These are phyloP conservation scores for Nitzschia palea DNA, from an alignment of 108 stramenopile species.

Conservation along the genomic window DNA sequence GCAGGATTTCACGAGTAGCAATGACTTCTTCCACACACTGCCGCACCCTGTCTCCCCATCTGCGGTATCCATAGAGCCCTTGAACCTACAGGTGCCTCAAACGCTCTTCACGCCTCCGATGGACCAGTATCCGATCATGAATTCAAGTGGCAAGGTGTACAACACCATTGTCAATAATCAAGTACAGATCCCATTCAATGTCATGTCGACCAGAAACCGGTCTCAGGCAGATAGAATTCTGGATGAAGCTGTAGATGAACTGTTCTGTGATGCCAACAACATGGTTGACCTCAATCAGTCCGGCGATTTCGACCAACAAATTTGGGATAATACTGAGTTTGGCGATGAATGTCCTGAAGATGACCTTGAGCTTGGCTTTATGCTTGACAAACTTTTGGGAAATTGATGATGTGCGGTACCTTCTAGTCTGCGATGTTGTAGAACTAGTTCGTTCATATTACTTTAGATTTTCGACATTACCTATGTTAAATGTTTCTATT, in stretches of 20 bases:
- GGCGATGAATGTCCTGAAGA: constrained; percentile 1
- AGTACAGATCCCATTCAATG: not conserved
- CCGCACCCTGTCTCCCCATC: not conserved
- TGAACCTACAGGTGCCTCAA: not conserved
- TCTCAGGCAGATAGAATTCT: constrained; percentile 20
- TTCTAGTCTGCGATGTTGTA: too few species aligned
- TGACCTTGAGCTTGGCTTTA: constrained; percentile 32
- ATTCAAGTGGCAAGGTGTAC: not conserved
- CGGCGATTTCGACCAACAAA: constrained; percentile 13
- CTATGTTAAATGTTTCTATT: too few species aligned
- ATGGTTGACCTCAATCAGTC: not conserved
- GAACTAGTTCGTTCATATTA: too few species aligned
- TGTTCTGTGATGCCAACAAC: constrained; percentile 19
- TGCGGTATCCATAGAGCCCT: not conserved
- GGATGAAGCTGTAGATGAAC: constrained; percentile 44
- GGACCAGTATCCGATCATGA: not conserved
- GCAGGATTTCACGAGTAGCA: not conserved
- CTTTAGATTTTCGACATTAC: too few species aligned
- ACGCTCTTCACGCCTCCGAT: not conserved
- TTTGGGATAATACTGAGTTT: constrained; percentile 19
- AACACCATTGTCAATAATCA: not conserved
- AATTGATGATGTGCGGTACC: too few species aligned
- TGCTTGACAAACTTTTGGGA: constrained; percentile 29
- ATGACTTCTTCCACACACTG: not conserved
- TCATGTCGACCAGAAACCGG: not conserved